Evolutionary conservation across 768 basidiomycete genomes (phyloP).

Genomic region (Podaxis sp.): DNA sequence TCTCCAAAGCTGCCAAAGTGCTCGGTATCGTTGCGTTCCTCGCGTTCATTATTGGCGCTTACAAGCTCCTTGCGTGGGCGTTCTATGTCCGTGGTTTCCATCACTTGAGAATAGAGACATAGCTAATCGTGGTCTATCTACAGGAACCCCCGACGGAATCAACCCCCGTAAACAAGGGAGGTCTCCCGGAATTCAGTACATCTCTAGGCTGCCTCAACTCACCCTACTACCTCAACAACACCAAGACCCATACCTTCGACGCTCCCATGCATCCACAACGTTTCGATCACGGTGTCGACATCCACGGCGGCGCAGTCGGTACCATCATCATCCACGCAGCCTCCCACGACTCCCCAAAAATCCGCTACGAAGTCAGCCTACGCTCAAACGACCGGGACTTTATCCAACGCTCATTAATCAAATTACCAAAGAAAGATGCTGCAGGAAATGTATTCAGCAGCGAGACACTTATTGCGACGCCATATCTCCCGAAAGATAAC

Average conservation of each 20-base stretch:
- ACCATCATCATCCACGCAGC: constrained; percentile 47
- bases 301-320: constrained; percentile 45
- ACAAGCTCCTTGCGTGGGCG: constrained; percentile 44
- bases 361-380: constrained; percentile 47
- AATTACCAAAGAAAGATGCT: constrained; percentile 28
- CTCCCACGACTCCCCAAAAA: constrained; percentile 30
- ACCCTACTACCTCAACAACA: constrained; percentile 39
- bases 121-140: background rate
- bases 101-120: background rate
- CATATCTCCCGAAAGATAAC: constrained; percentile 19
- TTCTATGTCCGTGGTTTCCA: constrained; percentile 32
- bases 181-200: constrained; percentile 50
- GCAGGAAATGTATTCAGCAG: constrained; percentile 28
- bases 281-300: constrained; percentile 41
- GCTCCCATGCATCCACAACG: constrained; percentile 32
- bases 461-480: constrained; percentile 34
- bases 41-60: constrained; percentile 35
- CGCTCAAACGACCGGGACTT: constrained; percentile 36
- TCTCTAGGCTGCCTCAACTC: constrained; percentile 47
- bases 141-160: constrained; percentile 33
- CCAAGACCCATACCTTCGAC: constrained; percentile 27
- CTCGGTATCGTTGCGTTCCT: constrained; percentile 44
- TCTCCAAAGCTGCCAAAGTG: constrained; percentile 50
- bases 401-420: constrained; percentile 33
- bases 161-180: constrained; percentile 41